These are phyloP conservation scores for Plenodomus tracheiphilus DNA, from an alignment of 2,329 filamentous ascomycete genomes.

Conservation along the genomic window DNA sequence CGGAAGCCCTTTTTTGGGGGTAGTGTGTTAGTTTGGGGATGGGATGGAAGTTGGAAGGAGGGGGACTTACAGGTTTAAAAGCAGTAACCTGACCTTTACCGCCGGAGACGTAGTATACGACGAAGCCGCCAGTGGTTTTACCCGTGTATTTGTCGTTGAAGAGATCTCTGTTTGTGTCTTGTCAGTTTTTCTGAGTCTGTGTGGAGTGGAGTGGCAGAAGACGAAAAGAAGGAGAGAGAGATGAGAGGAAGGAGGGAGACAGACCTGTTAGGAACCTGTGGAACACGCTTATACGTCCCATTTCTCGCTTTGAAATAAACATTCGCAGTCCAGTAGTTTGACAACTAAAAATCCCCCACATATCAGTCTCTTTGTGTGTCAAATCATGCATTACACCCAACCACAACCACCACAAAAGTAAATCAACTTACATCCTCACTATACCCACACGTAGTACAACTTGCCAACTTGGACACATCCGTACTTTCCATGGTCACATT, in stretches of 20 bases:
- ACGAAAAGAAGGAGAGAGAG: not conserved
- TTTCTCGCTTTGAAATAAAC: constrained; percentile 40
- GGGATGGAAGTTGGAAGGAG: not conserved
- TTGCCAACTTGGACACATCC: constrained; percentile 19
- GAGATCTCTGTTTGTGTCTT: constrained; percentile 34
- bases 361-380: too few species aligned
- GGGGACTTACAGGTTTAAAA: constrained; percentile 37
- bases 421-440: constrained; percentile 23
- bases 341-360: not conserved
- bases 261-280: constrained; percentile 26
- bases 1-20: constrained; percentile 53
- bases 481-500: constrained; percentile 44
- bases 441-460: constrained; percentile 48
- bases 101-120: constrained; percentile 54
- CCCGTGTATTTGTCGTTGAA: constrained; percentile 39
- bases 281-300: constrained; percentile 38
- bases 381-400: too few species aligned
- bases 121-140: constrained; percentile 46
- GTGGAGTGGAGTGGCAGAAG: too few species aligned
- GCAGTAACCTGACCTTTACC: constrained; percentile 48
- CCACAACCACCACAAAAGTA: too few species aligned
- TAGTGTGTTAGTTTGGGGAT: not conserved
- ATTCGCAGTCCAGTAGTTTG: constrained; percentile 41
- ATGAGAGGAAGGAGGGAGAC: not conserved
- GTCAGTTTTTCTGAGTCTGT: too few species aligned